Conservation (phyloP, 1,284 basidiomycete species). For the Austroboletus niveus region DNA sequence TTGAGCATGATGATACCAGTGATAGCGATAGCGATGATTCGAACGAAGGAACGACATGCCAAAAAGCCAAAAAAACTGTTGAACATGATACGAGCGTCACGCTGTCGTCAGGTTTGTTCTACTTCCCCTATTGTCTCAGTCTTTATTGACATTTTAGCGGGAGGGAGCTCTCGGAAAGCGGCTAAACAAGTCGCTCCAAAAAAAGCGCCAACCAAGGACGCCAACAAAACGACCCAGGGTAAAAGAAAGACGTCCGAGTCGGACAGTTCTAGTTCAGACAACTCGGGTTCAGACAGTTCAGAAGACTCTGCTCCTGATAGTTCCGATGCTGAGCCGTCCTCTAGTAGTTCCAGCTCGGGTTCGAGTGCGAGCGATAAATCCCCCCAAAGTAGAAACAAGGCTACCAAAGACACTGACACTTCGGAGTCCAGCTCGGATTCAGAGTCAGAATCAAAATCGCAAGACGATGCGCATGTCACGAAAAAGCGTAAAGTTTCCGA, state of each 20-base stretch:
- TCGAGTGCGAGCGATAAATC: constrained; percentile 6
- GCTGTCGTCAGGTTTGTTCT: constrained; percentile 31
- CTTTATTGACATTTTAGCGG: constrained; percentile 12
- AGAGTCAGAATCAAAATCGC: constrained; percentile 5
- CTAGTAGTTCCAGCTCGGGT: constrained; percentile 16
- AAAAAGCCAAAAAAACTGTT: constrained; percentile 7
- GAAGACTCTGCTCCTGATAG: constrained; percentile 8
- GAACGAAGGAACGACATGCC: background rate
- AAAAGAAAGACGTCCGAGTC: constrained; percentile 30
- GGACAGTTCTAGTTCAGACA: constrained; percentile 21
- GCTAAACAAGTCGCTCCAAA: background rate
- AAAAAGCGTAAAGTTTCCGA: constrained; percentile 62
- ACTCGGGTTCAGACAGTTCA: constrained; percentile 2
- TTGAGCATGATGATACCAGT: constrained; percentile 21
- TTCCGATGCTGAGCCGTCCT: constrained; percentile 17
- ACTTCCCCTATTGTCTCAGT: background rate
- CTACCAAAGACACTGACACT: constrained; percentile 7
- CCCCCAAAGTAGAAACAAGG: background rate
- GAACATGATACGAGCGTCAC: constrained; percentile 33
- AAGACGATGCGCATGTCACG: constrained; percentile 32
- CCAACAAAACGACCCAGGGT: background rate
- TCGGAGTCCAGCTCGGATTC: constrained; percentile 25
- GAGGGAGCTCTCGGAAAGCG: constrained; percentile 2
- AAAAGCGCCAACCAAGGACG: constrained; percentile 1
- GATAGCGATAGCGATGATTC: constrained; percentile 4